Evolutionary conservation across 2,329 filamentous ascomycete genomes (phyloP).

Genomic region (Teratosphaeria zuluensis): DNA sequence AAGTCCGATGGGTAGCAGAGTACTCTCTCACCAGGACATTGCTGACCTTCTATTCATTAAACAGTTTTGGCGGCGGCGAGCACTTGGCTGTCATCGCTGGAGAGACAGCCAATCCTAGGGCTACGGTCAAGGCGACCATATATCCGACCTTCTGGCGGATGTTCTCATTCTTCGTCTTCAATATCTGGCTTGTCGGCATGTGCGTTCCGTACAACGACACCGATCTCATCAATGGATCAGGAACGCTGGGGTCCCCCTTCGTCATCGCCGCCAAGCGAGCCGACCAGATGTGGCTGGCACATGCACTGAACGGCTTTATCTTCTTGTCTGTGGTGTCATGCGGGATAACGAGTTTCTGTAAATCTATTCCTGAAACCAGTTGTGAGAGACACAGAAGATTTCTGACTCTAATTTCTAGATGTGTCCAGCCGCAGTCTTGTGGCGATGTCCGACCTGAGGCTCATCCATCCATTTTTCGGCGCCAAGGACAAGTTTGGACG

Average conservation of each 20-base stretch:
- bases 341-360: conserved; percentile 24
- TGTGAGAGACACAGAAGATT: too few species aligned
- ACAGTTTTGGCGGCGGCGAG: conserved; percentile 13
- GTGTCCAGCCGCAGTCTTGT: conserved; percentile 26
- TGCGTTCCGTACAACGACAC: conserved; percentile 24
- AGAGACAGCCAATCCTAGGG: conserved; percentile 22
- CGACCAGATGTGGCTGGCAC: conserved; percentile 22
- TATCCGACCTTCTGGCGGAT: conserved; percentile 27
- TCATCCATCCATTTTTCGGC: conserved; percentile 17
- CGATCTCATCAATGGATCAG: conserved; percentile 19
- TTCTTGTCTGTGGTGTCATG: conserved; percentile 28
- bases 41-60: too few species aligned
- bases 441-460: conserved; percentile 22
- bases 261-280: conserved; percentile 22
- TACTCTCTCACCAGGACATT: too few species aligned
- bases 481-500: conserved; percentile 19
- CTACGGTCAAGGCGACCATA: conserved; percentile 23
- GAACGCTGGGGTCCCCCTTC: conserved; percentile 25
- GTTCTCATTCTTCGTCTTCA: conserved; percentile 25
- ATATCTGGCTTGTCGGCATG: conserved; percentile 29
- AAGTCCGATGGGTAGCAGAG: too few species aligned
- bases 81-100: conserved; percentile 26
- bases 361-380: too few species aligned
- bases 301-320: conserved; percentile 27
- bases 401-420: conserved; percentile 2